These are phyloP conservation scores for Nasturtium officinale DNA, from an alignment of 345 rosid species.

Conservation along the genomic window DNA sequence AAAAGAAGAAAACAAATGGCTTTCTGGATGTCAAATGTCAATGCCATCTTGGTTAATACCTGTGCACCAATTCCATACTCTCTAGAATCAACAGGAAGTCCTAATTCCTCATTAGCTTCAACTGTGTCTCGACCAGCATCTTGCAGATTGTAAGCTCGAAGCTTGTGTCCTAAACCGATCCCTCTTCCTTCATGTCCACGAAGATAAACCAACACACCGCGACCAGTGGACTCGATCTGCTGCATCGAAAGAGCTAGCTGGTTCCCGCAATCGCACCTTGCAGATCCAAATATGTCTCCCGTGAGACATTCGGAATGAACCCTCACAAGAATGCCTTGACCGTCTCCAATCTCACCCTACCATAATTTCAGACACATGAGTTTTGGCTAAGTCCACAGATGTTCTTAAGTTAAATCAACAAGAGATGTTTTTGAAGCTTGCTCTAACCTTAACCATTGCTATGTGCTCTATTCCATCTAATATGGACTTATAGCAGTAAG, in stretches of 20 bases:
- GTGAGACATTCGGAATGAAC: conserved; percentile 84
- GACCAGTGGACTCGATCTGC: conserved; percentile 74
- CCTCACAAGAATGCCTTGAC: conserved; percentile 79
- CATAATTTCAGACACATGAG: conserved; percentile 13
- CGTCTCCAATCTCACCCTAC: conserved; percentile 79
- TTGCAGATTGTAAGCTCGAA: conserved; percentile 85
- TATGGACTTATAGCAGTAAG: conserved; percentile 72
- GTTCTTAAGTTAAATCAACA: neutral
- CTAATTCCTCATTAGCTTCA: conserved; percentile 89
- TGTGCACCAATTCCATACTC: conserved; percentile 97
- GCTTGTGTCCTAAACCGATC: conserved; percentile 89
- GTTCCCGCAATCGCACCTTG: conserved; percentile 77
- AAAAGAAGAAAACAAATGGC: neutral
- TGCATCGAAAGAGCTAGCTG: conserved; percentile 83
- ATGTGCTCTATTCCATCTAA: conserved; percentile 96
- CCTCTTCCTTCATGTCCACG: conserved; percentile 96
- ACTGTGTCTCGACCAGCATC: conserved; percentile 86
- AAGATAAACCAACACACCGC: conserved; percentile 75
- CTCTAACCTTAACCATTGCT: conserved; percentile 98
- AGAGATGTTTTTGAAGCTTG: neutral
- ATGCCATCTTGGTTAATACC: conserved; percentile 47
- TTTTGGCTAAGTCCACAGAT: neutral
- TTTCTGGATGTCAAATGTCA: neutral
- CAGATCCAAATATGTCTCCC: conserved; percentile 82
- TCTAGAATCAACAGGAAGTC: conserved; percentile 91